Evolutionary conservation across 2,329 filamentous ascomycete species (phyloP).

Genomic region (Fusarium tuaranense): DNA sequence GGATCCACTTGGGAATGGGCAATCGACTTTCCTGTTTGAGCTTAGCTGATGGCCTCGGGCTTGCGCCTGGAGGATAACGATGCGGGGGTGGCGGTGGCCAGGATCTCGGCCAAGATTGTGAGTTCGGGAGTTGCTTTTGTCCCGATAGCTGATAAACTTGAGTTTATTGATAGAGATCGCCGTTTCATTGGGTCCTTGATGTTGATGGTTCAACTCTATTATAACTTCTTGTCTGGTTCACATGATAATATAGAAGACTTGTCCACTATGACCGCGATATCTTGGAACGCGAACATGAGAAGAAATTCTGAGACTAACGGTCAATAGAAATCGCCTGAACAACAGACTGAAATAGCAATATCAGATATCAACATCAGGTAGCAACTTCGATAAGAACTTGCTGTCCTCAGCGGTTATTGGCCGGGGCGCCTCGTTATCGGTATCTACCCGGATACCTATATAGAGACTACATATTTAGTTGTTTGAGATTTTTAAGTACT

Average conservation of each 20-base stretch:
- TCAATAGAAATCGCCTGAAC: neutral
- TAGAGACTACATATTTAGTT: neutral
- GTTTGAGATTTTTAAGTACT: neutral
- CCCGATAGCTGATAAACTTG: neutral
- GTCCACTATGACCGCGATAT: neutral
- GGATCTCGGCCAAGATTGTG: neutral
- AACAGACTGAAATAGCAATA: neutral
- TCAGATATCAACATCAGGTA: neutral
- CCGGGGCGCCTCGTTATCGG: neutral
- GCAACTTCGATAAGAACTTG: neutral
- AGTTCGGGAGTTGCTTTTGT: neutral
- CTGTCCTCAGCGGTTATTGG: neutral
- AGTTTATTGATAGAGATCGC: neutral
- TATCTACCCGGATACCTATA: neutral
- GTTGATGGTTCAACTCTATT: neutral
- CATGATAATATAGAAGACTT: neutral
- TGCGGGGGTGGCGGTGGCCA: neutral
- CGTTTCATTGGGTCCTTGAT: neutral
- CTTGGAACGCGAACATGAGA: neutral
- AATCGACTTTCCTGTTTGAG: conserved; percentile 37
- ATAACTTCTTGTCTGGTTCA: neutral
- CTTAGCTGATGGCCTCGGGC: conserved; percentile 3
- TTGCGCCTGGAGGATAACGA: neutral
- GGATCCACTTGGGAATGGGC: conserved; percentile 32
- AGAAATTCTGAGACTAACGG: neutral